Percentiles rank a stretch among this genome's conserved stretches.
Evolutionary conservation across 164 flowering plant species (phyloP).

Genomic region (Piper longum): DNA sequence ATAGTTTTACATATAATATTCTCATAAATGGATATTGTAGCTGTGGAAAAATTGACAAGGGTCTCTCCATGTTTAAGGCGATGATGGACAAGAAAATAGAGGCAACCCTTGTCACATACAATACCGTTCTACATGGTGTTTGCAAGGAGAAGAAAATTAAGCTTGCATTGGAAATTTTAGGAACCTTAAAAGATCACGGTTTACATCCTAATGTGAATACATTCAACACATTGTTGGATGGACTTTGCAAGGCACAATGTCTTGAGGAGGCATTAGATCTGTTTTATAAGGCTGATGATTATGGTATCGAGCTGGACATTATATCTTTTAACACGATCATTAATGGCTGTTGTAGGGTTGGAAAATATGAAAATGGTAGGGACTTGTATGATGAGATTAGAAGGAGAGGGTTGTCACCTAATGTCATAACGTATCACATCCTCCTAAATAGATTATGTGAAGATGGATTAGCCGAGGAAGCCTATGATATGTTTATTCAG

Average conservation of each 20-base stretch:
- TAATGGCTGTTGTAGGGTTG: no score
- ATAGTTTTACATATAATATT: conserved; percentile 62
- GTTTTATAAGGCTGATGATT: background rate
- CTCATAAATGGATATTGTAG: conserved; percentile 59
- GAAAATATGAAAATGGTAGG: no score
- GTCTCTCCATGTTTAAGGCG: conserved; percentile 54
- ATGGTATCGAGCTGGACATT: no score
- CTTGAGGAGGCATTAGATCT: conserved; percentile 38
- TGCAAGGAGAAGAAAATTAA: conserved; percentile 57
- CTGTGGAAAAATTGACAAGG: conserved; percentile 48
- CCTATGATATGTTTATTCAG: background rate
- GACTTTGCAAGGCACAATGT: conserved; percentile 56
- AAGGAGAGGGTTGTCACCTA: background rate
- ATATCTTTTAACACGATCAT: no score
- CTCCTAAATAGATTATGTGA: background rate
- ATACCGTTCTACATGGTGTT: conserved; percentile 73
- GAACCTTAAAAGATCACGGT: conserved; percentile 48
- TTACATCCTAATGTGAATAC: conserved; percentile 50
- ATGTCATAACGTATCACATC: background rate
- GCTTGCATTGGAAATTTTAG: conserved; percentile 64
- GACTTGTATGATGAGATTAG: conserved; percentile 30
- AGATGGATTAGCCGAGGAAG: background rate
- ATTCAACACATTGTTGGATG: conserved; percentile 60
- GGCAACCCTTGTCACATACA: no score
- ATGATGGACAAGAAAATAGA: no score